Evolutionary conservation across 257 asterid genomes (phyloP), one percentile per base, ranked within the genome.

Genomic region (Solanum chaucha): DNA sequence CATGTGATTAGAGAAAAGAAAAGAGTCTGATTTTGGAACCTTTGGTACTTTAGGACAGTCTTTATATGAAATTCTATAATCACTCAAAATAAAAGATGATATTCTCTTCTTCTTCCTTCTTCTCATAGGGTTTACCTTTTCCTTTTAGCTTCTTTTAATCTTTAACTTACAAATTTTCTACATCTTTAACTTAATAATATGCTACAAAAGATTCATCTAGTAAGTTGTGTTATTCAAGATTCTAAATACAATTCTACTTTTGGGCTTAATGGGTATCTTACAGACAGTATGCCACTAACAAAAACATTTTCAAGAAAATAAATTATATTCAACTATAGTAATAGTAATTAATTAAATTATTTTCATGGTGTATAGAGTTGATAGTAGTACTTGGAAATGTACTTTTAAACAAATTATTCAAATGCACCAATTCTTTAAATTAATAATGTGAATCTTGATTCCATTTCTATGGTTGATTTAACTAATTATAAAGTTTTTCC

Each of bases 51-150:
- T 88, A 86, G 85, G 88, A 35, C 83, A 59, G 82, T 83, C 77
- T 85, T 89, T 81, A 85, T 82, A 48, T 89, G 32, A 44, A 86
- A 46, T 88, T 75, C 86, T 86, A 58, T 58, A 90, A 89, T 84
- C 88, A 88, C 84, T 40, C 40, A 38, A 44, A 44, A 58, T 24
- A 82, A 86, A 85, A 87, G 89, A 87, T 90, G 90, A 95, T 94
- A 95, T 93, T 93, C 94, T 93, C 95, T 93, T 92, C 93, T 90
- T 86, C 92, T 89, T 87, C 90, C 12, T 28, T 12, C 41, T 34
- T 11, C 67, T 48, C 36, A 65, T 83, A 51, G 51, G 87, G 84
- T 80, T 84, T 88, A 89, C 94, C 86, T 90, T 86, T 86, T 70
- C 86, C 71, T 86, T 88, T 85, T 87, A 55, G 81, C 80, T 48